Evolutionary conservation across 2,329 filamentous ascomycete species (phyloP).

Genomic region (Chalara sp.): DNA sequence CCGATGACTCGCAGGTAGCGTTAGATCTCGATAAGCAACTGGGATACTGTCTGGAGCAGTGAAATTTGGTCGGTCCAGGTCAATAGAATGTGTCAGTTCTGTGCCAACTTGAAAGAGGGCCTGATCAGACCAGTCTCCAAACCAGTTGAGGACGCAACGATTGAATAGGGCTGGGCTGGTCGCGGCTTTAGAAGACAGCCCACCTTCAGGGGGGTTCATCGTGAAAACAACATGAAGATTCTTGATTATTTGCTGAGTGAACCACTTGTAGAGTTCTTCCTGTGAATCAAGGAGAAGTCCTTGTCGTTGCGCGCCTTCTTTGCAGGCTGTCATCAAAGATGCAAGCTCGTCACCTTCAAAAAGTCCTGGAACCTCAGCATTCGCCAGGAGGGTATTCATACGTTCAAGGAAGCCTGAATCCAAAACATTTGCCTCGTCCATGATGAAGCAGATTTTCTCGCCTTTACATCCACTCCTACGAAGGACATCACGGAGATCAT

Average conservation of each 20-base stretch:
- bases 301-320: constrained; percentile 94
- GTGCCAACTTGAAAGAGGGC: constrained; percentile 96
- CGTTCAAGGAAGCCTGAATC: constrained; percentile 98
- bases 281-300: constrained; percentile 92
- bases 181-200: constrained; percentile 89
- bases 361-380: constrained; percentile 96
- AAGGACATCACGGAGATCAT: constrained; percentile 89
- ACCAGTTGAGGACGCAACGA: constrained; percentile 99
- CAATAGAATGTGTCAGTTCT: constrained; percentile 92
- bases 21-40: constrained; percentile 81
- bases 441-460: constrained; percentile 99
- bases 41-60: constrained; percentile 84
- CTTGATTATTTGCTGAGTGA: constrained; percentile 98
- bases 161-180: constrained; percentile 99
- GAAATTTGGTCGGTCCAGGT: constrained; percentile 84
- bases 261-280: constrained; percentile 99
- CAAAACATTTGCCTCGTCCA: constrained; percentile 98
- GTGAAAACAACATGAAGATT: constrained; percentile 99
- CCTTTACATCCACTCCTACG: constrained; percentile 94
- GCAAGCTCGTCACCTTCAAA: constrained; percentile 99
- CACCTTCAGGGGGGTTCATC: constrained; percentile 98
- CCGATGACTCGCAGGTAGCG: constrained; percentile 79
- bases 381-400: constrained; percentile 98
- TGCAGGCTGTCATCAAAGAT: constrained; percentile 98
- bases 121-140: constrained; percentile 99